Base-by-base conservation (phyloP, 1,284 basidiomycete species). In the Trametes versicolor region DNA sequence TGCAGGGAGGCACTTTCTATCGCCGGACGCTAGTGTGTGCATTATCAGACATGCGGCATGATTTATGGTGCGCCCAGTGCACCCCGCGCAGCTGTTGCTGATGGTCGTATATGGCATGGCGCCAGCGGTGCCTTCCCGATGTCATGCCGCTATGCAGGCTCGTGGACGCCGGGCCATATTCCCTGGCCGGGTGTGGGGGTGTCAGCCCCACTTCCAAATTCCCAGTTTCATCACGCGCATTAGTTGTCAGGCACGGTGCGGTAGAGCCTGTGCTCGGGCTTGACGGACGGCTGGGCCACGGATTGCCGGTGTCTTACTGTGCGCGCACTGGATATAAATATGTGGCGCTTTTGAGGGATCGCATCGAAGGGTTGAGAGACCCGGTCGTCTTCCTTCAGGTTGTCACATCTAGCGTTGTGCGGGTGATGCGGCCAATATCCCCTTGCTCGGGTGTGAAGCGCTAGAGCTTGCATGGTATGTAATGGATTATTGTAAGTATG, bases 21-120 rank as follows among this genome's bases (percentile, higher is more conserved):
- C 61, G 54, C 61, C 61, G 61, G 61, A 36, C 25, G 13, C 41
- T 50, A 56, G 29, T 43, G 60, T 37, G 60, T 47, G n/a, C 12
- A 19, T 23, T 25, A 53, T 60, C 59, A 60, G 41, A 45, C 29
- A 23, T 60, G 34, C 19, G 53, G 53, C 12, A 41, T 41, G 37
- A 41, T 43, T 19, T 2, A 29, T 34, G 39, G 13, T 39, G 36
- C 9, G 37, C 17, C n/a, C 25, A 2, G 13, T 55, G 48, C 25
- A 49, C 53, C 36, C 25, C 10, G 53, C 39, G 53, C 37, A 41
- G 39, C 25, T 29, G 53, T 29, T 36, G n/a, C 19, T 55, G 37
- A 53, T 52, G 51, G 19, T 13, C 50, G 29, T 19, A 50, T 21
- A 10, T 50, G 15, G 37, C 37, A 17, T 43, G 15, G 41, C 41